A percentile compares a stretch with the other conserved stretches of the same genome.
These are phyloP conservation scores for Penicillium sp. DNA, from an alignment of 2,329 filamentous ascomycete species.

Conservation along the genomic window DNA sequence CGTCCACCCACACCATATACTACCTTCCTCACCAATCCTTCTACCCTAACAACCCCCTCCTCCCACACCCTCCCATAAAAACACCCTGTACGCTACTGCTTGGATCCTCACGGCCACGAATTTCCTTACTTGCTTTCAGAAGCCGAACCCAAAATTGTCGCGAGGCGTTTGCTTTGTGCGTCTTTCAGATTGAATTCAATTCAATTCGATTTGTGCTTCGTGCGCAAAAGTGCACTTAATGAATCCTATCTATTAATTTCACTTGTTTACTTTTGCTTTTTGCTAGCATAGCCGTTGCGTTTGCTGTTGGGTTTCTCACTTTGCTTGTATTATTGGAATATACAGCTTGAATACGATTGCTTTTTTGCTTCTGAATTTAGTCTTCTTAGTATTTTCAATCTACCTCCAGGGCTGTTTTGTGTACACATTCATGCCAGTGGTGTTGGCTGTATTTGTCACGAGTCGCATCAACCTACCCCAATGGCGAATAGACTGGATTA, in stretches of 20 bases:
- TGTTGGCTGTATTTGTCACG: too few relatives aligned
- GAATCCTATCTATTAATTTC: not conserved
- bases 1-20: not conserved
- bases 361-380: too few relatives aligned
- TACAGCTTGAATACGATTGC: not conserved
- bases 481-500: too few relatives aligned
- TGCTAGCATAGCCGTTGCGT: not conserved
- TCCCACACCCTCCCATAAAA: slow-evolving; percentile 2
- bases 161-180: not conserved
- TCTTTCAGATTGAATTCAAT: not conserved
- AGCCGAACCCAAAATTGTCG: not conserved
- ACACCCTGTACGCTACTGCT: not conserved
- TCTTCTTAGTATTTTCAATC: too few relatives aligned
- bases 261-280: not conserved
- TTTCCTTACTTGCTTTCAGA: slow-evolving; percentile 19
- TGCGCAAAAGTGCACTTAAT: not conserved
- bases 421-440: too few relatives aligned
- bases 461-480: too few relatives aligned
- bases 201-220: not conserved
- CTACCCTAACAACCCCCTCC: not conserved
- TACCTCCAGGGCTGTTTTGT: too few relatives aligned
- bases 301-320: not conserved
- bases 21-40: not conserved
- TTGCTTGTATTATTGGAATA: not conserved
- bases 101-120: slow-evolving; percentile 22